Percentiles rank a stretch among this genome's conserved stretches.
Conservation (phyloP, 805 yeast genomes). For the Starmerella ratchasimensis region DNA sequence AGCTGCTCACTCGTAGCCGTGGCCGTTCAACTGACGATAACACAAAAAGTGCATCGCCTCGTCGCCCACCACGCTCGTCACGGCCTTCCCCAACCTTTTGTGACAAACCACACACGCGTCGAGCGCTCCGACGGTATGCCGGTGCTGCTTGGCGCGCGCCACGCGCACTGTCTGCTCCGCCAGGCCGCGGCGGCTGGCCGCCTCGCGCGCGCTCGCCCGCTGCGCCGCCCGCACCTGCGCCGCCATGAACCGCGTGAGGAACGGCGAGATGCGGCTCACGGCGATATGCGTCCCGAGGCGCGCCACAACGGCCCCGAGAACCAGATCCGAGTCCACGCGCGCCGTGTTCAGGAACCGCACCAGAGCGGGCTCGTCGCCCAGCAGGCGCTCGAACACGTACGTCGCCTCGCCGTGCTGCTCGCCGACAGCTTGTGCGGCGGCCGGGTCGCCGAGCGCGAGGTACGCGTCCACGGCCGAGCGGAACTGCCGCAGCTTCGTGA, state of each 20-base stretch:
- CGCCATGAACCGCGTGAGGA: conserved; percentile 1
- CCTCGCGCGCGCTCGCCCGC: conserved; percentile 1
- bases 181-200: conserved; percentile 10
- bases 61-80: conserved; percentile 5
- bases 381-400: conserved; percentile 11
- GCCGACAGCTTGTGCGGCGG: conserved; percentile 50
- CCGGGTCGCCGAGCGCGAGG: conserved; percentile 42
- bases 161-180: conserved; percentile 12
- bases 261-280: not conserved
- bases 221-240: not conserved
- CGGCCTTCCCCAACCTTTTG: conserved; percentile 17
- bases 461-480: conserved; percentile 48
- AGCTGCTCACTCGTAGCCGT: no score
- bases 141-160: conserved; percentile 1
- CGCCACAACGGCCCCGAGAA: not conserved
- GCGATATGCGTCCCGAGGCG: not conserved
- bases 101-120: conserved; percentile 17
- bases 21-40: no score
- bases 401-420: conserved; percentile 25
- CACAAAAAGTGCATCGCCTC: conserved; percentile 17
- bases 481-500: conserved; percentile 47
- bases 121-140: conserved; percentile 3
- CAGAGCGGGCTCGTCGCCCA: not conserved
- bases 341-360: conserved; percentile 3
- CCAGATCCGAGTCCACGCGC: not conserved